These are phyloP conservation scores for Akanthomyces uredinophilus DNA, from an alignment of 2,329 filamentous ascomycete genomes.

Conservation along the genomic window DNA sequence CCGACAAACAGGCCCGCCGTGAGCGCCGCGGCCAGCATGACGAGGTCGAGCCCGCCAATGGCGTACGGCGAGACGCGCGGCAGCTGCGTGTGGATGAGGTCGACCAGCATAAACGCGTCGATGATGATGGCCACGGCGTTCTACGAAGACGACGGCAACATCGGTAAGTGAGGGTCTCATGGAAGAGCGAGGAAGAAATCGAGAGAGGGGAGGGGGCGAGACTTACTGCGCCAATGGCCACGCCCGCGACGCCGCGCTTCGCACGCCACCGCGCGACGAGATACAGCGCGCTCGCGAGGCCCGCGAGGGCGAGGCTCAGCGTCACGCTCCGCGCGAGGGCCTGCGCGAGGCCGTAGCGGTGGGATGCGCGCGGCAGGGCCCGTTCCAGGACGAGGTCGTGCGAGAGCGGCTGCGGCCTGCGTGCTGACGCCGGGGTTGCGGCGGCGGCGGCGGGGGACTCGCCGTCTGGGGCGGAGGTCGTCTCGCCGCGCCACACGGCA, in stretches of 20 bases:
- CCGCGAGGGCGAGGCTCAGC: conserved; percentile 4
- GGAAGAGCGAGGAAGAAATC: background rate
- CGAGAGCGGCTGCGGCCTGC: background rate
- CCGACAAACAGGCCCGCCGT: conserved; percentile 12
- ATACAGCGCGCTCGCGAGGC: conserved; percentile 3
- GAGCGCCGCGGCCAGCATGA: conserved; percentile 11
- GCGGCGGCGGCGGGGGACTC: background rate
- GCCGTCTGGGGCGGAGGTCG: background rate
- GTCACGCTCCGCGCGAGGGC: conserved; percentile 7
- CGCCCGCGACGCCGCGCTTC: conserved; percentile 6
- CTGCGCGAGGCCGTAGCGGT: conserved; percentile 6
- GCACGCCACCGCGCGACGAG: background rate
- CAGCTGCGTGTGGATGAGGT: conserved; percentile 10
- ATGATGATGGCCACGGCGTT: conserved; percentile 13
- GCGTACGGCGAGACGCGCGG: conserved; percentile 10
- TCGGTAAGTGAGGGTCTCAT: too few relatives aligned
- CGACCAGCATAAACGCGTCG: conserved; percentile 9
- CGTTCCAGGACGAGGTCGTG: conserved; percentile 5
- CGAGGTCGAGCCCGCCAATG: conserved; percentile 10
- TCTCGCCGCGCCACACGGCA: background rate
- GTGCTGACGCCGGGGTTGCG: background rate
- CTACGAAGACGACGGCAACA: background rate
- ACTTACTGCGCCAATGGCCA: conserved; percentile 7
- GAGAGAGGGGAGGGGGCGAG: too few relatives aligned
- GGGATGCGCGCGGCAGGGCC: conserved; percentile 5